Evolutionary conservation across 805 yeast species (phyloP).

Genomic region (Myxozyma neotropica): DNA sequence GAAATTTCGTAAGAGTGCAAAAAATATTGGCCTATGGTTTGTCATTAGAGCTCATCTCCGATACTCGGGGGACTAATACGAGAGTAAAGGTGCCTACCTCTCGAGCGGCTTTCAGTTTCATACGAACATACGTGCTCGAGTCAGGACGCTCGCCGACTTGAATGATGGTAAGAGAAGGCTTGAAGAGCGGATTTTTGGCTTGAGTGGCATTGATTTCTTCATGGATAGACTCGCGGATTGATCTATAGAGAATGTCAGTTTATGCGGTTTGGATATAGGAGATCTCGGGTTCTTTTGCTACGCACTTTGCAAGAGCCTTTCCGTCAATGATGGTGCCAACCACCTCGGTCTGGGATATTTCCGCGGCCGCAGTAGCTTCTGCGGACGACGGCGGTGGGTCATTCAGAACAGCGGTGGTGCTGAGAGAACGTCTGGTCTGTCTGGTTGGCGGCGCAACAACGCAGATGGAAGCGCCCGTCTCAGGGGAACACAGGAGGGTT

Average conservation of each 20-base stretch:
- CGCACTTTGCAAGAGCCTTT: constrained; percentile 54
- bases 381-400: not conserved
- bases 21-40: constrained; percentile 58
- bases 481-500: not conserved
- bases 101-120: constrained; percentile 86
- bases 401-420: not conserved
- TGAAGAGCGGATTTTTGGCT: constrained; percentile 51
- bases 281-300: no score
- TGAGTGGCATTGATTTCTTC: constrained; percentile 54
- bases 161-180: constrained; percentile 76
- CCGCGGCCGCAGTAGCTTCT: constrained; percentile 3
- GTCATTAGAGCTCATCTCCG: not conserved
- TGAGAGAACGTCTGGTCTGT: not conserved
- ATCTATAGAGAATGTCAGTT: constrained; percentile 4
- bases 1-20: constrained; percentile 66
- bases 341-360: not conserved
- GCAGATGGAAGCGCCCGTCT: not conserved
- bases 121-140: constrained; percentile 85
- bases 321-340: constrained; percentile 56
- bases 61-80: not conserved
- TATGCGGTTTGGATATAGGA: not conserved
- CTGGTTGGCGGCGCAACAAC: not conserved
- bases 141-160: constrained; percentile 93
- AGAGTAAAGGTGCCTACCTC: constrained; percentile 44
- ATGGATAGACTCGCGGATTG: constrained; percentile 55